Conservation (phyloP, 345 rosid species). For the Euphorbia pulcherrima region DNA sequence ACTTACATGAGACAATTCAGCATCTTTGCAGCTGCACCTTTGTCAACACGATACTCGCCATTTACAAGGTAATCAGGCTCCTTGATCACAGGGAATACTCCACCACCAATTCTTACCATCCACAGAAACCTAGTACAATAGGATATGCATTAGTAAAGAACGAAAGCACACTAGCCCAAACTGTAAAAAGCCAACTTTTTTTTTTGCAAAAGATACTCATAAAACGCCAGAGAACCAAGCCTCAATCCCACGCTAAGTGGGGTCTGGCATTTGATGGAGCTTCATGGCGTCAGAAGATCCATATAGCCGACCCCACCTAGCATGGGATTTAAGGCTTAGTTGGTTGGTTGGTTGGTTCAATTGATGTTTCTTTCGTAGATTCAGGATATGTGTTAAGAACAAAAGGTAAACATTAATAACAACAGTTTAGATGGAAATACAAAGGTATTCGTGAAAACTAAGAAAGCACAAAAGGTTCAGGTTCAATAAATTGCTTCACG, state of each 20-base stretch:
- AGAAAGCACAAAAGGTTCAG: background rate
- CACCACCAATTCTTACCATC: slow-evolving; percentile 99
- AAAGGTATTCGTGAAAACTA: background rate
- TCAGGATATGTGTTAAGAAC: background rate
- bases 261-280: too few species aligned
- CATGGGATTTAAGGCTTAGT: too few species aligned
- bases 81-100: slow-evolving; percentile 94
- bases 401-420: background rate
- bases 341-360: too few species aligned
- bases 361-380: background rate
- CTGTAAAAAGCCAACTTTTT: background rate
- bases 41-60: slow-evolving; percentile 98
- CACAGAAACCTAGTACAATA: slow-evolving; percentile 71
- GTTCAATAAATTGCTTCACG: background rate
- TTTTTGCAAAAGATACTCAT: background rate
- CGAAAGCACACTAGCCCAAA: background rate
- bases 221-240: too few species aligned
- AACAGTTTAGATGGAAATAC: background rate
- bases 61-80: slow-evolving; percentile 97
- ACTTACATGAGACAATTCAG: slow-evolving; percentile 98
- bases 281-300: too few species aligned
- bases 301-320: too few species aligned
- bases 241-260: too few species aligned
- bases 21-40: slow-evolving; percentile 98
- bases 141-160: slow-evolving; percentile 11